Conservation (phyloP, 139 green algal species). For the Protoeuglena noctilucae region DNA sequence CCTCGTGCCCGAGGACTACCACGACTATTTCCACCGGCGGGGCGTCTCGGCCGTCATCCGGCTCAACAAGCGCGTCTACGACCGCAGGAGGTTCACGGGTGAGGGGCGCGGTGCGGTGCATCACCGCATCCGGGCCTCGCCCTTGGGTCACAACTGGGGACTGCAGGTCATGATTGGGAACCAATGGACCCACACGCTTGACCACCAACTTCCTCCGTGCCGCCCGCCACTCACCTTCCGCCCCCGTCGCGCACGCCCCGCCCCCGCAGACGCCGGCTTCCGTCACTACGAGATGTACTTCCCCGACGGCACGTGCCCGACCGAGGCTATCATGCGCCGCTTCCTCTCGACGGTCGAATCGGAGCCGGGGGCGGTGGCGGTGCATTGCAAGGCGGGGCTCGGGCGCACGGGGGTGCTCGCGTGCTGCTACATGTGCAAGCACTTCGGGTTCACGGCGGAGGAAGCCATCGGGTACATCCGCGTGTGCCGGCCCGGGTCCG, state of each 20-base stretch:
- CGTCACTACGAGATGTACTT: conserved; percentile 85
- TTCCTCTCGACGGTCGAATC: conserved; percentile 64
- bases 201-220: too few species aligned
- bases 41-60: conserved; percentile 58
- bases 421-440: neutral
- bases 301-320: conserved; percentile 70
- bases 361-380: conserved; percentile 45
- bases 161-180: too few species aligned
- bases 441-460: conserved; percentile 25
- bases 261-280: conserved; percentile 55
- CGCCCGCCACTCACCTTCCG: too few species aligned
- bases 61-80: conserved; percentile 83
- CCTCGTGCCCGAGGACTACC: conserved; percentile 74
- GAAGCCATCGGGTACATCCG: conserved; percentile 86
- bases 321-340: conserved; percentile 42
- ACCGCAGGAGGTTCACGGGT: conserved; percentile 60
- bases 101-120: too few species aligned
- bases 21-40: conserved; percentile 45
- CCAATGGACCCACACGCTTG: too few species aligned
- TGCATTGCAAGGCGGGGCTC: conserved; percentile 91
- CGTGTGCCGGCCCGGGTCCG: conserved; percentile 65
- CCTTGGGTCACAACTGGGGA: too few species aligned
- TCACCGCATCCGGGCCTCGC: too few species aligned
- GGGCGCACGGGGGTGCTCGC: conserved; percentile 55
- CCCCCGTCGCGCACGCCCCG: too few species aligned